Evolutionary conservation across 73 alveolate genomes (phyloP).

Genomic region (Tetrahymena thermophila): DNA sequence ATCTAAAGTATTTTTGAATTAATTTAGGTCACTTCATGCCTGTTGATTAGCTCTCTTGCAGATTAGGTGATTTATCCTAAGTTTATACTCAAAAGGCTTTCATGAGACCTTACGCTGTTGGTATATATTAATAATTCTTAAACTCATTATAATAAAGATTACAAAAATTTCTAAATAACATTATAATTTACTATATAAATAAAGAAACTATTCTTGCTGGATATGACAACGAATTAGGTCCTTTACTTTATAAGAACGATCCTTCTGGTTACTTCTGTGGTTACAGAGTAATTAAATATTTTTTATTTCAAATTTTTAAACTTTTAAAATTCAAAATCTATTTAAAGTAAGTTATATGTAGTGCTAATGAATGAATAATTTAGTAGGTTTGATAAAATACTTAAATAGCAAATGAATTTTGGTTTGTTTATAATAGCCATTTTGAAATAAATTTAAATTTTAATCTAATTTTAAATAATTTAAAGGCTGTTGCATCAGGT

Average conservation of each 20-base stretch:
- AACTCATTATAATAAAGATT: background rate
- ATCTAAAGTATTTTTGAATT: background rate
- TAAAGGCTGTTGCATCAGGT: constrained; percentile 76
- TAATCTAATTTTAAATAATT: constrained; percentile 6
- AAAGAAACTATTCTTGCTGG: constrained; percentile 67
- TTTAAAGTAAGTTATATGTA: too few relatives aligned
- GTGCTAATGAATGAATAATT: too few relatives aligned
- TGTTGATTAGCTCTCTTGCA: constrained; percentile 82
- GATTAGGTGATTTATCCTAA: constrained; percentile 77
- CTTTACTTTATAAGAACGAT: constrained; percentile 84
- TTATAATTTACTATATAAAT: background rate
- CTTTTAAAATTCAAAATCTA: background rate
- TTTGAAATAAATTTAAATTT: too few relatives aligned
- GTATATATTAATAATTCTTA: background rate
- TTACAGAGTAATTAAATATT: constrained; percentile 50
- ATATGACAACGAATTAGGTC: constrained; percentile 92
- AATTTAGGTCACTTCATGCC: constrained; percentile 69
- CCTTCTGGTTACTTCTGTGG: constrained; percentile 94
- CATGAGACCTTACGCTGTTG: constrained; percentile 82
- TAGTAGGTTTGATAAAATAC: background rate
- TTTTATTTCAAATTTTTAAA: background rate
- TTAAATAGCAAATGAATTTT: too few relatives aligned
- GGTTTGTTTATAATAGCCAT: too few relatives aligned
- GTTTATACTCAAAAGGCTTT: constrained; percentile 77
- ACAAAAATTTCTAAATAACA: background rate